These are phyloP conservation scores for Globisporangium radiosum DNA, from an alignment of 352 stramenopile genomes.

Conservation along the genomic window DNA sequence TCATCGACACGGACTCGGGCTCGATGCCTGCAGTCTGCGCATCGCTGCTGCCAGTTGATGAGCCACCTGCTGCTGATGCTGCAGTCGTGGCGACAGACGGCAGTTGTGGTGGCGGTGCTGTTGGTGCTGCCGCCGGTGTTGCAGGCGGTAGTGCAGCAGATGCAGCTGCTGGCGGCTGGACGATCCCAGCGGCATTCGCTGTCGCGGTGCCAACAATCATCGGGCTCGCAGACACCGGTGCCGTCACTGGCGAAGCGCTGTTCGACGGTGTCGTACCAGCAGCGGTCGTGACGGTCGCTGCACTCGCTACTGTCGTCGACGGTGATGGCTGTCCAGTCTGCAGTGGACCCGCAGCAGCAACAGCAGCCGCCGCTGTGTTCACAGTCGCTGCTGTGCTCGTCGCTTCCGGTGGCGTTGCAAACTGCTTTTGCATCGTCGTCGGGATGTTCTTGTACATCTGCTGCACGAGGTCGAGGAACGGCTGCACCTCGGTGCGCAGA, in stretches of 20 bases:
- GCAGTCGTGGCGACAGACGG: neutral
- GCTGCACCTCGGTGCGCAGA: slow-evolving; percentile 88
- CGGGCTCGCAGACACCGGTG: neutral
- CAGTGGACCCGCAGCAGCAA: neutral
- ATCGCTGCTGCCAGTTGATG: neutral
- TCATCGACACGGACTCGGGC: slow-evolving; percentile 9
- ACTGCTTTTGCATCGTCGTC: slow-evolving; percentile 81
- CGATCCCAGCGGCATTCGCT: slow-evolving; percentile 9
- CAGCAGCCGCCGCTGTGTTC: neutral
- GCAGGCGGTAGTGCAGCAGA: slow-evolving; percentile 2
- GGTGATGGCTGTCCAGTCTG: slow-evolving; percentile 9
- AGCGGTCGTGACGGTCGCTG: neutral
- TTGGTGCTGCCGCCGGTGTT: slow-evolving; percentile 15
- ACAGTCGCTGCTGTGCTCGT: neutral
- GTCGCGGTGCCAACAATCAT: neutral
- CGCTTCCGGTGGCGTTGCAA: slow-evolving; percentile 43
- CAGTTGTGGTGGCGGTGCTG: slow-evolving; percentile 10
- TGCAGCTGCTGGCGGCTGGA: slow-evolving; percentile 5
- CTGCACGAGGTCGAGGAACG: slow-evolving; percentile 84
- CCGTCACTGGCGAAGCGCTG: neutral
- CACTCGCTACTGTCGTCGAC: neutral
- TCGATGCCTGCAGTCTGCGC: slow-evolving; percentile 4
- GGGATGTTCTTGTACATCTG: slow-evolving; percentile 89
- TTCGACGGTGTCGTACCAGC: no score
- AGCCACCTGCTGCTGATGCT: neutral